phyloP scores from a whole-genome alignment of 2,329 filamentous ascomycete species.

The Teratosphaeria zuluensis region DNA sequence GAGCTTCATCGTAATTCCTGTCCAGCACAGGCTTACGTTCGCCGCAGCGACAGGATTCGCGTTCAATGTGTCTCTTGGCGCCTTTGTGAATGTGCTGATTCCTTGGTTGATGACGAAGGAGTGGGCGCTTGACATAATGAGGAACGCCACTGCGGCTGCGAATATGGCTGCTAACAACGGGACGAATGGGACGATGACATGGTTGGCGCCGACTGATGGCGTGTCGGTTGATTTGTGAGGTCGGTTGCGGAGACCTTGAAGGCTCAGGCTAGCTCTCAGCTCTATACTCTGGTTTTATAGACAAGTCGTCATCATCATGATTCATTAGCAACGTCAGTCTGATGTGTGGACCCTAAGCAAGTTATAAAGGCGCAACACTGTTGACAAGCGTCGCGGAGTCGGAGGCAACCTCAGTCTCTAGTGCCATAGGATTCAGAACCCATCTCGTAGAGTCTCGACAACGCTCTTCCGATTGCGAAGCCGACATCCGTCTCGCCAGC shows the following conservation, averaged over 20 bases:
- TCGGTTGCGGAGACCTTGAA: not conserved
- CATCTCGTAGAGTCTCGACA: constrained; percentile 21
- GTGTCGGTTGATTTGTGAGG: not conserved
- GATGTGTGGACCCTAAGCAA: too few species aligned
- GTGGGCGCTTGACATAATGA: constrained; percentile 2
- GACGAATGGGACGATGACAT: not conserved
- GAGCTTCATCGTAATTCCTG: constrained; percentile 8
- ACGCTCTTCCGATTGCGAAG: constrained; percentile 19
- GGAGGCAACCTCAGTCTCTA: not conserved
- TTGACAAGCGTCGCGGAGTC: too few species aligned
- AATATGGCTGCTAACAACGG: not conserved
- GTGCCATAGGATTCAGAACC: constrained; percentile 6
- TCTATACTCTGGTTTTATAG: not conserved
- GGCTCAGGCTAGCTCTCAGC: not conserved
- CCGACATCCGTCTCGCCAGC: constrained; percentile 22
- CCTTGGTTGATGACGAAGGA: constrained; percentile 8
- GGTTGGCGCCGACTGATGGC: not conserved
- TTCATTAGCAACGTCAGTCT: not conserved
- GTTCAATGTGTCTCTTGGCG: constrained; percentile 4
- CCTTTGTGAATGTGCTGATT: constrained; percentile 3
- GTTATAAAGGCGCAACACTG: too few species aligned
- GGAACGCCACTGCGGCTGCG: constrained; percentile 3
- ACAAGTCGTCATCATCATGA: not conserved
- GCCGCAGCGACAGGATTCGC: constrained; percentile 1
- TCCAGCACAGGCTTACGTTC: constrained; percentile 9